These are phyloP conservation scores for Fusarium pseudocircinatum DNA, from an alignment of 2,329 filamentous ascomycete genomes.

Conservation along the genomic window DNA sequence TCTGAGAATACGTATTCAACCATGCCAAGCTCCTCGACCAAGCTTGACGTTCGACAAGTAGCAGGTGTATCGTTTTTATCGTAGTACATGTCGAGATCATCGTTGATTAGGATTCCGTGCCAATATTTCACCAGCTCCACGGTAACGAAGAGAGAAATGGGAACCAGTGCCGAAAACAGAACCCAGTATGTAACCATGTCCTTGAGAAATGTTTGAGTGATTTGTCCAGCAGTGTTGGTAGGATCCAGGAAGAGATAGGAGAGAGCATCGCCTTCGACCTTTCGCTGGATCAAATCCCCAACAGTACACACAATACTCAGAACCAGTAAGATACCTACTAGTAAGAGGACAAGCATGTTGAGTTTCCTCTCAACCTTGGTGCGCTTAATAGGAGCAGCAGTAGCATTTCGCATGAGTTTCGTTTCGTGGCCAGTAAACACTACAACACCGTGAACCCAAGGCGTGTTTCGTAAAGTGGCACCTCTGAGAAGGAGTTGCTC, in stretches of 20 bases:
- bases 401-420: conserved; percentile 98
- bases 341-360: conserved; percentile 90
- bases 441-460: conserved; percentile 95
- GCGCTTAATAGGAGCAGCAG: conserved; percentile 95
- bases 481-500: conserved; percentile 94
- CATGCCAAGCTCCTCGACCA: conserved; percentile 97
- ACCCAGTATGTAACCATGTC: conserved; percentile 99
- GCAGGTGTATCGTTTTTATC: conserved; percentile 94
- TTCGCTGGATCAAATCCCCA: conserved; percentile 85
- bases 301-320: conserved; percentile 91
- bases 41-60: conserved; percentile 92
- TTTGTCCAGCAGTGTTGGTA: conserved; percentile 62
- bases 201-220: conserved; percentile 85
- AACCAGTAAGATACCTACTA: conserved; percentile 83
- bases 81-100: conserved; percentile 97
- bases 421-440: conserved; percentile 96
- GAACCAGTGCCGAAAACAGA: conserved; percentile 93
- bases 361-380: conserved; percentile 95
- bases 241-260: conserved; percentile 76
- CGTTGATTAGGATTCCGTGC: conserved; percentile 97
- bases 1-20: conserved; percentile 99
- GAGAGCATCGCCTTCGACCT: conserved; percentile 69
- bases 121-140: conserved; percentile 98
- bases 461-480: conserved; percentile 93
- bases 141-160: conserved; percentile 97